Evolutionary conservation across 83 land plant genomes (phyloP).

Genomic region (Thuja plicata): DNA sequence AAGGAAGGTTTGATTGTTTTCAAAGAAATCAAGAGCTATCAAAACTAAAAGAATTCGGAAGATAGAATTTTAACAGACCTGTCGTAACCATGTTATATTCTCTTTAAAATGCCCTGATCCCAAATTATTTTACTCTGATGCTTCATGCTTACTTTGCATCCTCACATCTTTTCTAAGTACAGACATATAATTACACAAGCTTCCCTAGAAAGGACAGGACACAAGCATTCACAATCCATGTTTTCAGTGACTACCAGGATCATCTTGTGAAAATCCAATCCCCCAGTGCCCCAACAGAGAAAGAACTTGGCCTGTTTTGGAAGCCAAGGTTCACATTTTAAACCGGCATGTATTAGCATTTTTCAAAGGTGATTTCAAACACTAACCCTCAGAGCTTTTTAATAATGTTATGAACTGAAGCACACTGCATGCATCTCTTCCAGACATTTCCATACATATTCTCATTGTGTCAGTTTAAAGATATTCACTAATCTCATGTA

Average conservation of each 20-base stretch:
- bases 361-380: neutral
- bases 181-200: neutral
- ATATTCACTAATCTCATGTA: constrained; percentile 36
- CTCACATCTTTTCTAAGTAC: neutral
- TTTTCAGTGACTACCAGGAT: neutral
- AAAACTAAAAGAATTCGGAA: neutral
- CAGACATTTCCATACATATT: neutral
- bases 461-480: constrained; percentile 33
- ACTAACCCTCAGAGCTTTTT: neutral
- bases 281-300: neutral
- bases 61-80: neutral
- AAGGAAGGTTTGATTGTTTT: neutral
- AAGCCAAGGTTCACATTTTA: neutral
- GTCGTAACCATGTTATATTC: neutral
- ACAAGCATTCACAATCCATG: neutral
- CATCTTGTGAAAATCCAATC: neutral
- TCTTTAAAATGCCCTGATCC: neutral
- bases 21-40: neutral
- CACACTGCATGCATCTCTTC: neutral
- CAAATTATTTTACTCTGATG: neutral
- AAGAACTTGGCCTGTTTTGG: neutral
- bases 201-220: neutral
- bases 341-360: neutral
- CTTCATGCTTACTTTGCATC: neutral
- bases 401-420: neutral